Evolutionary conservation across 179 eudicot species (phyloP).

Genomic region (Silene coronaria): DNA sequence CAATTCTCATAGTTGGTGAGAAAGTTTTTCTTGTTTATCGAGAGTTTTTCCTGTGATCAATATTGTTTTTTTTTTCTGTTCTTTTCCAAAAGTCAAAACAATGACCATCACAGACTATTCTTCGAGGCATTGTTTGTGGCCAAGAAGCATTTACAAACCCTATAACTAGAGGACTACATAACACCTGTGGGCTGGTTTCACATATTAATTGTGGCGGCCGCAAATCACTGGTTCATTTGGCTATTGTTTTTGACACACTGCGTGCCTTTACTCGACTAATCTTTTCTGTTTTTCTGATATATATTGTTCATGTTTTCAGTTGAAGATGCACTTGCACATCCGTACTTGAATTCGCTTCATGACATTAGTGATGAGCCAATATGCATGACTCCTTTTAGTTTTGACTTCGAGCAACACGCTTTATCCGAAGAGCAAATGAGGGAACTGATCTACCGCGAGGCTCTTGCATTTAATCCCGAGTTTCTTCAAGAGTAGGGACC

Average conservation of each 20-base stretch:
- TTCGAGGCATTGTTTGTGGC: background rate
- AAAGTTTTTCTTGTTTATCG: too few species aligned
- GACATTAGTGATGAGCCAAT: slow-evolving; percentile 87
- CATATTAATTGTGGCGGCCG: background rate
- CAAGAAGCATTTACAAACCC: background rate
- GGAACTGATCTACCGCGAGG: slow-evolving; percentile 80
- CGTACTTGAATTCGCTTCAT: slow-evolving; percentile 68
- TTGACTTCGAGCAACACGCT: slow-evolving; percentile 85
- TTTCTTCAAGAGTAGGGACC: slow-evolving; percentile 43
- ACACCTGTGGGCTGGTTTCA: background rate
- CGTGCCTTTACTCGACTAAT: background rate
- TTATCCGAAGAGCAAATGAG: slow-evolving; percentile 83
- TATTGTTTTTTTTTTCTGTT: background rate
- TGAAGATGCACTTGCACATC: slow-evolving; percentile 87
- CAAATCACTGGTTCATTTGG: background rate
- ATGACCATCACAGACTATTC: background rate
- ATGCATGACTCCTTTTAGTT: slow-evolving; percentile 71
- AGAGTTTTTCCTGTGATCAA: background rate
- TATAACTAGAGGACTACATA: background rate
- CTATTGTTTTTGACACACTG: background rate
- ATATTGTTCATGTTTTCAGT: slow-evolving; percentile 38
- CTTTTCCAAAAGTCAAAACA: background rate
- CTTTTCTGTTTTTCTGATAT: background rate
- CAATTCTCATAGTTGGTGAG: background rate
- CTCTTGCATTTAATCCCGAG: slow-evolving; percentile 79